A percentile compares a stretch with the other conserved stretches of the same genome.
These are phyloP conservation scores for Kappamyces sp. DNA, from an alignment of 192 early-diverging fungal species.

Conservation along the genomic window DNA sequence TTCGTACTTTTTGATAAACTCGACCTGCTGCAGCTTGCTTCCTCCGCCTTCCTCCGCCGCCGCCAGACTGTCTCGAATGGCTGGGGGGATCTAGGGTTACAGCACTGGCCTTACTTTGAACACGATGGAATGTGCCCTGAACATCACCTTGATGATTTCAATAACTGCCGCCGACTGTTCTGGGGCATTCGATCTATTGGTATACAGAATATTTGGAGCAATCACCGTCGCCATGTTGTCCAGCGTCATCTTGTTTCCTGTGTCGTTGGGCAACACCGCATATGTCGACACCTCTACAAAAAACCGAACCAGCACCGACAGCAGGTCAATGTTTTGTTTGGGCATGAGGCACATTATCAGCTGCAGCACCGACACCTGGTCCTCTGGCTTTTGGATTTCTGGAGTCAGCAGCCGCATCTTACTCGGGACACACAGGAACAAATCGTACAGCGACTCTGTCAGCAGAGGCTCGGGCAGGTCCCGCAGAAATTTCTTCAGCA, in stretches of 20 bases:
- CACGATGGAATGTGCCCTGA: conserved; percentile 1
- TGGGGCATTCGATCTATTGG: conserved; percentile 73
- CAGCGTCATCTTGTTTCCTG: conserved; percentile 87
- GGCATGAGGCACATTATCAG: conserved; percentile 80
- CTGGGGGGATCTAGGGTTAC: too few relatives aligned
- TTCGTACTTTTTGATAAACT: too few relatives aligned
- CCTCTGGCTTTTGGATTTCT: conserved; percentile 5
- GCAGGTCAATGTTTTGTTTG: conserved; percentile 82
- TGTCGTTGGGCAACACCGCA: conserved; percentile 15
- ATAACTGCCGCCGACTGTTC: conserved; percentile 42
- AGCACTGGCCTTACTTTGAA: too few relatives aligned
- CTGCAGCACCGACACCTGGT: conserved; percentile 49
- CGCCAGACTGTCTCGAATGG: too few relatives aligned
- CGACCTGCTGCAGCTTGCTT: too few relatives aligned
- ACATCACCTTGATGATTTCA: conserved; percentile 11
- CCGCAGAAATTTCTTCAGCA: conserved; percentile 93
- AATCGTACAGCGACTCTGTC: conserved; percentile 77
- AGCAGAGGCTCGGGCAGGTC: conserved; percentile 93
- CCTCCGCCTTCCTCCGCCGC: too few relatives aligned
- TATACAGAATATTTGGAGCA: conserved; percentile 87
- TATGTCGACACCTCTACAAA: conserved; percentile 71
- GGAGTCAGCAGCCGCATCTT: conserved; percentile 7
- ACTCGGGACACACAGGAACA: conserved; percentile 78
- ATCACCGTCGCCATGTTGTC: conserved; percentile 90
- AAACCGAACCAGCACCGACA: conserved; percentile 86